phyloP scores from a whole-genome alignment of 768 basidiomycete species.

The Boletus rubescentipes region DNA sequence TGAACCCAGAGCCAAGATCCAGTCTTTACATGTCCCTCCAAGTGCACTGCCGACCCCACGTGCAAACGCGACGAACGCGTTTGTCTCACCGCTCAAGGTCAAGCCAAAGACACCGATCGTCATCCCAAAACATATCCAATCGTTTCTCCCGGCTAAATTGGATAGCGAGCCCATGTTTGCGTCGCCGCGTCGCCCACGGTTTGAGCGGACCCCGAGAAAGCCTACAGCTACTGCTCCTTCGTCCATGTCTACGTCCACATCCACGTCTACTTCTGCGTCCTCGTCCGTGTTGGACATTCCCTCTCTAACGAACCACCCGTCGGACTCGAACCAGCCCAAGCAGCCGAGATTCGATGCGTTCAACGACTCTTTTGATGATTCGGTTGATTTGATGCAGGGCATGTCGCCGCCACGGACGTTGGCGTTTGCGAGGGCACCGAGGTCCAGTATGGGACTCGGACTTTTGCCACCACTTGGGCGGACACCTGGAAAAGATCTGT shows the following conservation, averaged over 20 bases:
- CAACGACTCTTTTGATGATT: conserved; percentile 38
- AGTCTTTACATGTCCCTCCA: conserved; percentile 31
- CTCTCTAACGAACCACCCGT: conserved; percentile 38
- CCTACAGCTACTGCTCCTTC: conserved; percentile 4
- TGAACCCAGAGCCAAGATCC: conserved; percentile 52
- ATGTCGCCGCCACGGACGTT: conserved; percentile 57
- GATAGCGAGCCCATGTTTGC: conserved; percentile 55
- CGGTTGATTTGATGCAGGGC: conserved; percentile 38
- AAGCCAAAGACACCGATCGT: conserved; percentile 59
- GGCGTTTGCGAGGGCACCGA: conserved; percentile 46
- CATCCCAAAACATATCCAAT: conserved; percentile 51
- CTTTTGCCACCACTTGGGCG: conserved; percentile 44
- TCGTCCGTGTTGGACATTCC: conserved; percentile 47
- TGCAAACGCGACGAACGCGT: conserved; percentile 31
- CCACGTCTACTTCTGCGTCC: conserved; percentile 24
- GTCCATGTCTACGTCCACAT: conserved; percentile 31
- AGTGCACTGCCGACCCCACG: conserved; percentile 36
- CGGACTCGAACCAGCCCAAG: conserved; percentile 40
- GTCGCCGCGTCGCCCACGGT: conserved; percentile 36
- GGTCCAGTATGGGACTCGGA: conserved; percentile 32
- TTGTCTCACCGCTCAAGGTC: conserved; percentile 51
- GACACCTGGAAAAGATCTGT: conserved; percentile 62
- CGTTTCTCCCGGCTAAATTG: conserved; percentile 67
- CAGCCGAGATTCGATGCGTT: conserved; percentile 36
- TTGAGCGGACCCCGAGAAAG: conserved; percentile 30